Base-by-base conservation (phyloP, 495 filamentous ascomycete genomes). In the Neurospora discreta region DNA sequence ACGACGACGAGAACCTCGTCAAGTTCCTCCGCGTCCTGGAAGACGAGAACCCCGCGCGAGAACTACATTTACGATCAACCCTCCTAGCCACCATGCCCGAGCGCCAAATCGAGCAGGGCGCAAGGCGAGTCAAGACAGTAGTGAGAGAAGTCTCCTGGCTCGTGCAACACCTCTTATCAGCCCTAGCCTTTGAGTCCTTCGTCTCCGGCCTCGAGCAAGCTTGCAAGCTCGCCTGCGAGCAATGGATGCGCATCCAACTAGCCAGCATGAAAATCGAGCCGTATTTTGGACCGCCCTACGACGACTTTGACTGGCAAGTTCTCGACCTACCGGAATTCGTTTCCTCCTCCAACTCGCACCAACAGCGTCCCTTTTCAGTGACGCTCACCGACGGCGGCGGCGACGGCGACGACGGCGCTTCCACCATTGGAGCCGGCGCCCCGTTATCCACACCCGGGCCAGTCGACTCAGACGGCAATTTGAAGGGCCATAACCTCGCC, bases 291-390 rank as follows among this genome's bases (percentile, higher is more conserved):
- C 80, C 80, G 41, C 80, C 80, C 0, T 81, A 80, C 52, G 80
- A 81, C 70, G 80, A 81, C 70, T 81, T 78, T n/a, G 80, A 81
- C 70, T 81, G 80, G 80, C 80, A 81, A 71, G 76, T 80, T 13
- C 68, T 81, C 23, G 78, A 80, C 72, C 72, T 81, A 60, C 75
- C 77, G n/a, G 80, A 80, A 71, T 78, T 81, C 20, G 74, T 74
- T 23, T 43, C 5, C 1, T 1, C 5, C 1, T 1, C 41, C 44
- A 36, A 7, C n/a, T 2, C 40, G 30, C 18, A 42, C 67, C 36
- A 60, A 58, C 30, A 71, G 23, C 3, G 71, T 67, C 7, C 52
- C 1, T 65, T 65, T 0, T 65, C 52, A 0, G 52, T 65, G 0
- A 65, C 52, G 6, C 6, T 65, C 0, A 65, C 52, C 7, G 75